Percentiles rank a stretch among this genome's conserved stretches.
Evolutionary conservation across 2,329 filamentous ascomycete species (phyloP).

Genomic region (Nemania sp.): DNA sequence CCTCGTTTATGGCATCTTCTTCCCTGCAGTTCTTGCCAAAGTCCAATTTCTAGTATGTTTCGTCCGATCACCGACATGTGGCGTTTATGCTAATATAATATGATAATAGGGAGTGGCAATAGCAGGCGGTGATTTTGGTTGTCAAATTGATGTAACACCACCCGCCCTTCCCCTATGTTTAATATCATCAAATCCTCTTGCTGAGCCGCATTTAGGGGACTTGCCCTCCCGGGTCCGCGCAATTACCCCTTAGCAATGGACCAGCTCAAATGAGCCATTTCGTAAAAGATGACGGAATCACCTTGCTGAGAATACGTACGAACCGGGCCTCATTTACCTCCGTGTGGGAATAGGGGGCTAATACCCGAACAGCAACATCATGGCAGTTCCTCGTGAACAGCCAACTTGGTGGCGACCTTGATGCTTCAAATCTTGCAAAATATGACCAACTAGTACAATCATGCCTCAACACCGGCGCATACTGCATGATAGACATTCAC

Average conservation of each 20-base stretch:
- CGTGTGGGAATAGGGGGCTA: constrained; percentile 6
- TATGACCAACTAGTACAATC: constrained; percentile 68
- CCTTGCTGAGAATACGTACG: constrained; percentile 66
- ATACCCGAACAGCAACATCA: constrained; percentile 55
- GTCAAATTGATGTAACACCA: constrained; percentile 57
- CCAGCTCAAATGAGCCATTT: constrained; percentile 68
- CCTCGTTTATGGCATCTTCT: constrained; percentile 41
- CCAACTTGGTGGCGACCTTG: constrained; percentile 62
- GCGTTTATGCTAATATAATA: constrained; percentile 20
- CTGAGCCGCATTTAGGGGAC: constrained; percentile 50
- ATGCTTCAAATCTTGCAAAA: constrained; percentile 60
- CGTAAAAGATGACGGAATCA: constrained; percentile 63
- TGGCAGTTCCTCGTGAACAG: constrained; percentile 72
- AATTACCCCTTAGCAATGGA: constrained; percentile 56
- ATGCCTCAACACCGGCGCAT: constrained; percentile 67
- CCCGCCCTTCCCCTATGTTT: not conserved
- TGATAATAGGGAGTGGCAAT: constrained; percentile 57
- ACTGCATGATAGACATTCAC: constrained; percentile 71
- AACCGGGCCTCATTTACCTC: constrained; percentile 12
- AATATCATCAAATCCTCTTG: constrained; percentile 2
- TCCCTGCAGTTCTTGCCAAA: constrained; percentile 44
- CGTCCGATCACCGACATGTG: not conserved
- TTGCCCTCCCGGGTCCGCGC: constrained; percentile 53
- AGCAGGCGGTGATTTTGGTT: constrained; percentile 62
- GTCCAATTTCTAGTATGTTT: constrained; percentile 48